Base-by-base conservation (phyloP, 2,329 filamentous ascomycete genomes). In the Cadophora gregata region DNA sequence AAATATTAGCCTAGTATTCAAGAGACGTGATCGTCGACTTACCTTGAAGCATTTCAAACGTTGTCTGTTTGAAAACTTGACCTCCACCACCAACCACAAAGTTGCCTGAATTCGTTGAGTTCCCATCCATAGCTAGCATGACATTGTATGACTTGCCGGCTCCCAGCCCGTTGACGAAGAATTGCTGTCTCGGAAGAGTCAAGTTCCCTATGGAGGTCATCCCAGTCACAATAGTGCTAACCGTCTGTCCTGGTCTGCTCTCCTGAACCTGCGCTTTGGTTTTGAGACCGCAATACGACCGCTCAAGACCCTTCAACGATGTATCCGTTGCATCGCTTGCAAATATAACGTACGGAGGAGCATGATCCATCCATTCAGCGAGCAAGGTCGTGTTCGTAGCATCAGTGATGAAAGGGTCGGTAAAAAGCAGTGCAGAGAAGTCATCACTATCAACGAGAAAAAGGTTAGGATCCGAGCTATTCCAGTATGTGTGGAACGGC, bases 371-470 rank as follows among this genome's bases (percentile, higher is more conserved):
- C 85, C 81, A 90, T 73, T 82, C 77, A 3, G 83, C 75, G 67
- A 85, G 83, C 14, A 88, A 81, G 1, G 81, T 78, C 1, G 79
- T 80, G 59, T 81, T 80, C 0, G 81, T 73, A 4, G 80, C 73
- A 7, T 81, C 78, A 7, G 81, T 75, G 0, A 90, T 93, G 59
- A 94, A 80, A 73, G 94, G 90, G 62, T 88, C 84, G 0, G 93
- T 96, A 53, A 91, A 89, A 50, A 99, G 83, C 29, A 99, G 82
- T 1, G 93, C 91, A 2, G 93, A 90, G 33, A 84, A 85, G 51
- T 87, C 89, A 78, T 98, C 96, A 27, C 92, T 93, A 75, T 98
- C 96, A 62, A 97, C 88, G 79, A 94, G 91, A 72, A 88, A 86
- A 8, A 97, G 82, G 77, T 69, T 84, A 79, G 70, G 59, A 61